Evolutionary conservation across 2,329 filamentous ascomycete species (phyloP).

Genomic region (Ascochyta koolunga): DNA sequence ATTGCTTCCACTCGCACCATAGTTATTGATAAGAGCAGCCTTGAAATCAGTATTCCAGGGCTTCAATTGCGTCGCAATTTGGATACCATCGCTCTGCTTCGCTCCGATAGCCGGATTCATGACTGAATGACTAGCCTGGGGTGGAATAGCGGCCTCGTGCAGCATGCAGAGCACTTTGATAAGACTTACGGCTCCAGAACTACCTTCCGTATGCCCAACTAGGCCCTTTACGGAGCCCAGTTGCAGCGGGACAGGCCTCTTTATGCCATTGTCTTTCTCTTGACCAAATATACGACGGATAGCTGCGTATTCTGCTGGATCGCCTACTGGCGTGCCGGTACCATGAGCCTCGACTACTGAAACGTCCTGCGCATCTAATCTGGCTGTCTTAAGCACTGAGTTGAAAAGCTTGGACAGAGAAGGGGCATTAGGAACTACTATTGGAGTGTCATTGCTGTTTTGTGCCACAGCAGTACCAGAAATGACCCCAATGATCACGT

Average conservation of each 20-base stretch:
- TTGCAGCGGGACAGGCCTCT: constrained; percentile 14
- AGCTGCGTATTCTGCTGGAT: constrained; percentile 21
- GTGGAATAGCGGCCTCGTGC: constrained; percentile 25
- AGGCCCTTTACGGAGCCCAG: constrained; percentile 40
- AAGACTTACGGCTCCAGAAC: constrained; percentile 27
- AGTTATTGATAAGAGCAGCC: constrained; percentile 39
- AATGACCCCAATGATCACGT: constrained; percentile 55
- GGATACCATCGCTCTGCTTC: constrained; percentile 14
- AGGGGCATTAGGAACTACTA: constrained; percentile 18
- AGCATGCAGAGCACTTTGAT: constrained; percentile 40
- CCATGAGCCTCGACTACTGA: constrained; percentile 23
- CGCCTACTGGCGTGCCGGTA: constrained; percentile 25
- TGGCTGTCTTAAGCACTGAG: constrained; percentile 9
- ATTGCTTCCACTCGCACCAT: constrained; percentile 40
- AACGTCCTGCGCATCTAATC: constrained; percentile 7
- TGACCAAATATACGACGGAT: constrained; percentile 26
- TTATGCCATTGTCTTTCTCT: background rate
- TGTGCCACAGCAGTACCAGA: constrained; percentile 22
- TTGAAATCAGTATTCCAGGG: constrained; percentile 16
- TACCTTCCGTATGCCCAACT: constrained; percentile 37
- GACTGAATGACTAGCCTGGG: constrained; percentile 21
- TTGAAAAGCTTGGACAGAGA: constrained; percentile 19
- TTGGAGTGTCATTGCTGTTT: constrained; percentile 13
- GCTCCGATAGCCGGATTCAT: constrained; percentile 26
- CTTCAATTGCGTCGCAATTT: constrained; percentile 8